A percentile compares a stretch with the other conserved stretches of the same genome.
Conservation (phyloP, 2,329 filamentous ascomycete species). For the Geosmithia morbida region DNA sequence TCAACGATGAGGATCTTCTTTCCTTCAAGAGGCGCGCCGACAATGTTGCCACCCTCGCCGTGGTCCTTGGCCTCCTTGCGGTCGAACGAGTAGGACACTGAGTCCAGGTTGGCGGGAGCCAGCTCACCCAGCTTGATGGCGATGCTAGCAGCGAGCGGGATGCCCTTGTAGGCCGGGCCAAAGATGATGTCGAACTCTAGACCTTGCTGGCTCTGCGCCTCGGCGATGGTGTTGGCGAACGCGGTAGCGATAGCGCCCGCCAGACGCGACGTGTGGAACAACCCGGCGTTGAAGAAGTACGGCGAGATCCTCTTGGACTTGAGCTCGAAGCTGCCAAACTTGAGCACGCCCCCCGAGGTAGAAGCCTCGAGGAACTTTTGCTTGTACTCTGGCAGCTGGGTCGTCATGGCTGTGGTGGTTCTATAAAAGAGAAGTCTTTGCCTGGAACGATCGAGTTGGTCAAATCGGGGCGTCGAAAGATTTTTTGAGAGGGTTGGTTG, state of each 20-base stretch:
- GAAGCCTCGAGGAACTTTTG: conserved; percentile 56
- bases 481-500: too few species aligned
- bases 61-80: conserved; percentile 94
- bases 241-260: conserved; percentile 66
- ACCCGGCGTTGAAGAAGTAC: conserved; percentile 96
- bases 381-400: conserved; percentile 49
- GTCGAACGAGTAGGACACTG: conserved; percentile 78
- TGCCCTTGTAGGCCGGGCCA: conserved; percentile 92
- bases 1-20: conserved; percentile 85
- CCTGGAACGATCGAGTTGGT: not conserved
- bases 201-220: conserved; percentile 24
- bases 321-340: conserved; percentile 73
- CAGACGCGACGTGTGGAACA: conserved; percentile 71
- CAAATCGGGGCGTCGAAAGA: not conserved
- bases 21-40: conserved; percentile 72
- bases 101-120: conserved; percentile 49
- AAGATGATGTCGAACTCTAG: conserved; percentile 75
- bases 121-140: conserved; percentile 61
- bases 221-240: conserved; percentile 55
- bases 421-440: not conserved
- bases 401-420: conserved; percentile 17
- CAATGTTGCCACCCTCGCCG: conserved; percentile 86
- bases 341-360: conserved; percentile 55
- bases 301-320: conserved; percentile 87
- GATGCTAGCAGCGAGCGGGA: conserved; percentile 71